Percentiles rank a stretch among this genome's conserved stretches.
phyloP scores from a whole-genome alignment of 805 yeast genomes.

The Metschnikowia sp. region DNA sequence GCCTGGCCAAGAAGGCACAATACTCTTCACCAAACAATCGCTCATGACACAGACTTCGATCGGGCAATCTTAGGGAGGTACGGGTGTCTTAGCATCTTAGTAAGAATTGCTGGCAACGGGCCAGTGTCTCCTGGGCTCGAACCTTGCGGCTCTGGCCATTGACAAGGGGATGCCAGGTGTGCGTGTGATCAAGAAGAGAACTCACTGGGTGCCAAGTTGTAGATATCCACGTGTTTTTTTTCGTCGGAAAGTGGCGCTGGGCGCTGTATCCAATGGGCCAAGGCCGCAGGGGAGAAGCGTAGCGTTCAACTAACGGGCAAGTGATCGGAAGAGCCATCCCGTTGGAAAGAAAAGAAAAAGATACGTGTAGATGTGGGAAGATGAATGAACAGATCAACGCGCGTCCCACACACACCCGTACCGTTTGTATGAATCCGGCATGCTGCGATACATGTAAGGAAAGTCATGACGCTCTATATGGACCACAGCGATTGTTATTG shows the following conservation, averaged over 20 bases:
- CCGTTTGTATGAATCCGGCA: too few species aligned
- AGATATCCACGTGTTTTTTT: neutral
- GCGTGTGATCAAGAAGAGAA: neutral
- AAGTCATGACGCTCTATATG: too few species aligned
- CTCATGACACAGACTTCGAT: neutral
- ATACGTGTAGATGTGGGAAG: too few species aligned
- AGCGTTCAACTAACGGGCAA: constrained; percentile 13
- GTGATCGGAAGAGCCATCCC: constrained; percentile 13
- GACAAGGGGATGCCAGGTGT: constrained; percentile 5
- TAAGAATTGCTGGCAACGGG: constrained; percentile 1
- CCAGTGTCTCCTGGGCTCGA: constrained; percentile 3
- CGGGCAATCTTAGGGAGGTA: constrained; percentile 14
- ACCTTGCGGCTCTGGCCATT: constrained; percentile 1
- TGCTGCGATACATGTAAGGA: too few species aligned
- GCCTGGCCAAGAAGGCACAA: neutral
- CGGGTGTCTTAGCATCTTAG: constrained; percentile 4
- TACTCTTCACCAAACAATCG: constrained; percentile 1
- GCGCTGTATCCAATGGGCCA: neutral
- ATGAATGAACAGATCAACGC: too few species aligned
- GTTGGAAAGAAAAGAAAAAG: neutral
- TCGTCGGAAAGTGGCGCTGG: neutral
- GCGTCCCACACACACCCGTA: too few species aligned
- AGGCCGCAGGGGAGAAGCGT: neutral
- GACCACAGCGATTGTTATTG: too few species aligned
- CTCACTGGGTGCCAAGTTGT: neutral